phyloP scores from a whole-genome alignment of 257 asterid species.

The Solanum sitiens region DNA sequence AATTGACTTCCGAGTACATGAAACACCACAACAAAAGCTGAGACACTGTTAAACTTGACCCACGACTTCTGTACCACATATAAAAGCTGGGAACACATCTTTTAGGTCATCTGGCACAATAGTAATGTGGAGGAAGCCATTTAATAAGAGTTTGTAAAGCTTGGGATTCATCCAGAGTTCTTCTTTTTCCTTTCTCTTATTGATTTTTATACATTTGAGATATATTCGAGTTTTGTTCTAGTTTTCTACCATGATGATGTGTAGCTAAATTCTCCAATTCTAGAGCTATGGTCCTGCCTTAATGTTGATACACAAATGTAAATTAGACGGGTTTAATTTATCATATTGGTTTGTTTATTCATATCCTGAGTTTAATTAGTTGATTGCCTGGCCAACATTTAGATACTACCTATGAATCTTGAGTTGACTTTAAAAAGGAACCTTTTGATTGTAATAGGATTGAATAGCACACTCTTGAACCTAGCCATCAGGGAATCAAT shows the following conservation, averaged over 20 bases:
- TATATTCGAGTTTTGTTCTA: background rate
- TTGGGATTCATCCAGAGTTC: background rate
- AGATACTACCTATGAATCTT: background rate
- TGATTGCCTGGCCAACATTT: background rate
- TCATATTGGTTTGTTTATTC: background rate
- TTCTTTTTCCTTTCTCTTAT: background rate
- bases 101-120: background rate
- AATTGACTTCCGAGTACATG: background rate
- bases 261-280: background rate
- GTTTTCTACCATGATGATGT: background rate
- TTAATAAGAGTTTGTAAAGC: background rate
- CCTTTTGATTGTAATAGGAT: background rate
- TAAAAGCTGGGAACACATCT: background rate
- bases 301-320: background rate
- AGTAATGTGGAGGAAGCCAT: background rate
- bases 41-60: background rate
- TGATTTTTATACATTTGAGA: background rate
- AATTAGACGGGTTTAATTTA: background rate
- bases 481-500: background rate
- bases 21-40: background rate
- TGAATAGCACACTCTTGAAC: background rate
- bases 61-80: background rate
- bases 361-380: background rate
- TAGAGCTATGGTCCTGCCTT: background rate
- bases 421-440: background rate